A percentile compares a stretch with the other conserved stretches of the same genome.
Evolutionary conservation across 73 alveolate species (phyloP).

Genomic region (Paramecium sonneborni): DNA sequence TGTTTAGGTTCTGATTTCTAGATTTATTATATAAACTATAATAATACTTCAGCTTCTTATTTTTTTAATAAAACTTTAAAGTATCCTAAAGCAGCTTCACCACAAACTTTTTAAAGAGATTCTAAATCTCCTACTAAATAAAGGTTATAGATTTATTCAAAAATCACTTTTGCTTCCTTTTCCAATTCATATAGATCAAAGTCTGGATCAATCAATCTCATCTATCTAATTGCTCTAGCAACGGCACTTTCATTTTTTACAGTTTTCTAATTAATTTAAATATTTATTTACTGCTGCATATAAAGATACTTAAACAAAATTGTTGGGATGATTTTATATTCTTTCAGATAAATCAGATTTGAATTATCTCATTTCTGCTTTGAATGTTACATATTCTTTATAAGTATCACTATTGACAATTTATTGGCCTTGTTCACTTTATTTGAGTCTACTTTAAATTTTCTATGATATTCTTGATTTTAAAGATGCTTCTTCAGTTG

Average conservation of each 20-base stretch:
- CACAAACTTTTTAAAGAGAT: conserved; percentile 16
- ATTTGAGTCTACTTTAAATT: background rate
- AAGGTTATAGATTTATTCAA: conserved; percentile 1
- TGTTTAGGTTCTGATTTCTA: conserved; percentile 56
- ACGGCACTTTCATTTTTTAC: conserved; percentile 21
- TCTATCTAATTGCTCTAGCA: conserved; percentile 36
- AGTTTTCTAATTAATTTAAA: background rate
- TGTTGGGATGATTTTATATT: conserved; percentile 33
- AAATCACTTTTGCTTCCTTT: conserved; percentile 50
- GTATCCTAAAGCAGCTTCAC: conserved; percentile 45
- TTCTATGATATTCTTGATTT: background rate
- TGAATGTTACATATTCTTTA: conserved; percentile 9
- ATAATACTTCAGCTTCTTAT: conserved; percentile 16
- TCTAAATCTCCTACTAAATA: conserved; percentile 27
- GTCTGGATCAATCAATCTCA: conserved; percentile 44
- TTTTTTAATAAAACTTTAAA: conserved; percentile 11
- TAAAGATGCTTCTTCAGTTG: background rate
- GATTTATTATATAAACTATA: background rate
- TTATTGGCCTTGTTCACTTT: background rate
- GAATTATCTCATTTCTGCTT: conserved; percentile 20
- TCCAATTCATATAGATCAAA: conserved; percentile 41
- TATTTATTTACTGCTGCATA: background rate
- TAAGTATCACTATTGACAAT: background rate
- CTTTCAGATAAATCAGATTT: background rate
- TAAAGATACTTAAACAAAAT: conserved; percentile 3